A percentile compares a stretch with the other conserved stretches of the same genome.
These are phyloP conservation scores for Neofusicoccum parvum DNA, from an alignment of 2,329 filamentous ascomycete genomes.

Conservation along the genomic window DNA sequence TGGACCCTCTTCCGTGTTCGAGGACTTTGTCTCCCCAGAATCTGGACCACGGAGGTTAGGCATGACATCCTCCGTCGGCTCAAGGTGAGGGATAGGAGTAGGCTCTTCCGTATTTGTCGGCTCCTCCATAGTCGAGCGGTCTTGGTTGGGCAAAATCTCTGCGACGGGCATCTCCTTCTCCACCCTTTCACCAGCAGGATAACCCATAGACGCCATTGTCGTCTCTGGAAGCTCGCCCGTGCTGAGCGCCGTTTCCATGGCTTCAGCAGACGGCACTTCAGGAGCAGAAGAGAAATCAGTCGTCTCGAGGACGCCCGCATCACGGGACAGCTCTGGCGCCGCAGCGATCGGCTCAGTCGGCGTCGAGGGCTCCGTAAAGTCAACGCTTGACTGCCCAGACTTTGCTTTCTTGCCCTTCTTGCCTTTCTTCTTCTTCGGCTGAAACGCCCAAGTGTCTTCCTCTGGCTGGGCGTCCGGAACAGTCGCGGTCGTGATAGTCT, in stretches of 20 bases:
- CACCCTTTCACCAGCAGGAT: neutral
- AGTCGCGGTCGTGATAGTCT: neutral
- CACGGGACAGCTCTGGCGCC: neutral
- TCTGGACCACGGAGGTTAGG: no score
- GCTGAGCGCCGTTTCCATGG: neutral
- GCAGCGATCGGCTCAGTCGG: neutral
- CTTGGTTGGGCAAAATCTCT: neutral
- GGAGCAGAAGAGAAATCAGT: neutral
- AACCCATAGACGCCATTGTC: neutral
- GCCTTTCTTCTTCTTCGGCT: conserved; percentile 17
- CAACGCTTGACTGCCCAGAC: neutral
- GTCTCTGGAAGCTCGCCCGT: conserved; percentile 9
- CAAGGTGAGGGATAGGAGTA: neutral
- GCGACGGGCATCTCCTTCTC: neutral
- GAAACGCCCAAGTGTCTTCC: neutral
- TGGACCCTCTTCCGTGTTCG: neutral
- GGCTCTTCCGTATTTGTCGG: neutral
- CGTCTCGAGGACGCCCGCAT: neutral
- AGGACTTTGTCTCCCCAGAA: neutral
- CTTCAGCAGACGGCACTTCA: neutral
- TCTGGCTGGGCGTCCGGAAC: neutral
- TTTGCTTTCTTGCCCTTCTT: conserved; percentile 16
- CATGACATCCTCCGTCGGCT: no score
- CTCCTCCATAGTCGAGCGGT: neutral
- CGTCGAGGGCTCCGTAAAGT: neutral